Percentiles rank a stretch among this genome's conserved stretches.
Conservation (phyloP, 108 stramenopile genomes). For the Cyclotella choctawhatcheeana region DNA sequence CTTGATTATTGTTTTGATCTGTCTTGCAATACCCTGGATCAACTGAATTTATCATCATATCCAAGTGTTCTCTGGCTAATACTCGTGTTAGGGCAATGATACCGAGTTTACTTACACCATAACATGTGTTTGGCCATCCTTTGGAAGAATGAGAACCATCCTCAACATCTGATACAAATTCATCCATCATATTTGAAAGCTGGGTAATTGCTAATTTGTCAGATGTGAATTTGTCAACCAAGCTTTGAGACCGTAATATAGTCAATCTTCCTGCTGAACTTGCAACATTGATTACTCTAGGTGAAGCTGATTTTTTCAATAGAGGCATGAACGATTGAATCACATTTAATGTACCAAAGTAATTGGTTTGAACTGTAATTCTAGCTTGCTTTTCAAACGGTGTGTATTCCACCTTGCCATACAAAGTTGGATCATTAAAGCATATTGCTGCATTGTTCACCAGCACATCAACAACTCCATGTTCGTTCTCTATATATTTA, state of each 20-base stretch:
- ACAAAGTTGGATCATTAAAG: slow-evolving; percentile 71
- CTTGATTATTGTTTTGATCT: slow-evolving; percentile 78
- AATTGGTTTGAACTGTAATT: slow-evolving; percentile 64
- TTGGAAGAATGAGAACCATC: slow-evolving; percentile 53
- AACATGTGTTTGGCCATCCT: slow-evolving; percentile 85
- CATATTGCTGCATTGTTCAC: slow-evolving; percentile 72
- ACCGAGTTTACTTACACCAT: slow-evolving; percentile 81
- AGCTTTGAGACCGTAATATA: slow-evolving; percentile 51
- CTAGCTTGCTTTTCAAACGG: slow-evolving; percentile 62
- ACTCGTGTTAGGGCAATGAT: slow-evolving; percentile 77
- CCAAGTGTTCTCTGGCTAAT: slow-evolving; percentile 48
- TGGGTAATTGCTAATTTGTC: slow-evolving; percentile 34
- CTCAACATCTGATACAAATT: slow-evolving; percentile 66
- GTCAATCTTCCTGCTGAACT: slow-evolving; percentile 65
- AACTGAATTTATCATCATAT: slow-evolving; percentile 60
- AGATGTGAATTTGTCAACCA: slow-evolving; percentile 55
- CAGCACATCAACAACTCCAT: slow-evolving; percentile 58
- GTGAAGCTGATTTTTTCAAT: slow-evolving; percentile 49
- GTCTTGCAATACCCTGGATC: slow-evolving; percentile 80
- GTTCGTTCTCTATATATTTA: slow-evolving; percentile 34
- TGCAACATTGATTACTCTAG: slow-evolving; percentile 65
- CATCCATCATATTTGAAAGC: slow-evolving; percentile 51
- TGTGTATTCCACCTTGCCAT: slow-evolving; percentile 58
- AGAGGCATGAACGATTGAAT: slow-evolving; percentile 50
- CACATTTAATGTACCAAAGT: slow-evolving; percentile 57